phyloP scores from a whole-genome alignment of 73 alveolate genomes.

The Durusdinium trenchii region DNA sequence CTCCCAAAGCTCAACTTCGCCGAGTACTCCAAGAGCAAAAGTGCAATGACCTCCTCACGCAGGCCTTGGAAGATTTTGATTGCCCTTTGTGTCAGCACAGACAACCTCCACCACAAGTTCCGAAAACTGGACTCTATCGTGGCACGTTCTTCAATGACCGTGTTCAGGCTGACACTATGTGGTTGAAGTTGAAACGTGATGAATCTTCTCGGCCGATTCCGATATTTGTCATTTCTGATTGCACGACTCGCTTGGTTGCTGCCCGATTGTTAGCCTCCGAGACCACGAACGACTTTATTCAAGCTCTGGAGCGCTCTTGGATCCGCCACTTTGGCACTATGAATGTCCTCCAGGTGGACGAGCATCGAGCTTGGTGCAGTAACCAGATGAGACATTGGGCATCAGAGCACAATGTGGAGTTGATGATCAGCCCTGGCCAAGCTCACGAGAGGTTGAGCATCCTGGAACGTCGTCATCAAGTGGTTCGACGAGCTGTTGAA shows the following conservation, averaged over 20 bases:
- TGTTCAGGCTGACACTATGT: too few species aligned
- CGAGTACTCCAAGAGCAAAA: too few species aligned
- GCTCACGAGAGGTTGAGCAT: background rate
- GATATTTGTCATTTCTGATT: background rate
- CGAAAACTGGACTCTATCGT: too few species aligned
- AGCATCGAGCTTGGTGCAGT: background rate
- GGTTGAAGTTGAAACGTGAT: too few species aligned
- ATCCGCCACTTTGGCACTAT: background rate
- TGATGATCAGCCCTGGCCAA: background rate
- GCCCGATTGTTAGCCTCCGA: background rate
- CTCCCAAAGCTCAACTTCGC: too few species aligned
- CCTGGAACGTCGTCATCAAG: background rate
- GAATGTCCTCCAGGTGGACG: background rate
- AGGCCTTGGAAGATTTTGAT: too few species aligned
- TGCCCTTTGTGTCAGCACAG: too few species aligned
- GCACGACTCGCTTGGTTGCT: background rate
- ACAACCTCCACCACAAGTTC: too few species aligned
- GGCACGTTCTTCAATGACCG: too few species aligned
- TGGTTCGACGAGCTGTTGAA: background rate
- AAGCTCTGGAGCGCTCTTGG: background rate
- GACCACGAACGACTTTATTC: background rate
- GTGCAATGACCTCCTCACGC: too few species aligned
- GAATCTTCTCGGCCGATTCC: too few species aligned
- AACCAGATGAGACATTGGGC: background rate
- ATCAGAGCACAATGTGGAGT: background rate